Conservation (phyloP, 2,329 filamentous ascomycete species). For the Didymella exigua region DNA sequence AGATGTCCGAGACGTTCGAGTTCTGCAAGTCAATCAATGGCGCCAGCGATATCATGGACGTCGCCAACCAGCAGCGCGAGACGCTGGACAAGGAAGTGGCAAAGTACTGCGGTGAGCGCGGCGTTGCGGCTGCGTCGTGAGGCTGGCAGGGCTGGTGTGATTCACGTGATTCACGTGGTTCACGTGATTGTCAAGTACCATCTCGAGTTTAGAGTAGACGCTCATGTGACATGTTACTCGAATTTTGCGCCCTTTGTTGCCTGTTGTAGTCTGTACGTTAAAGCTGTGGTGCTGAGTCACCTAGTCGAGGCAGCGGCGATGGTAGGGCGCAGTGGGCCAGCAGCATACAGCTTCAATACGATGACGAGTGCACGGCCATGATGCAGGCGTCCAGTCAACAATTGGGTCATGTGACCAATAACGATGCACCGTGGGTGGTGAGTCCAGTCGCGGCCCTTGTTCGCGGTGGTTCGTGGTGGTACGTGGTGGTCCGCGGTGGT, state of each 20-base stretch:
- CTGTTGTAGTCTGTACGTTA: no score
- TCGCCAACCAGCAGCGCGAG: conserved; percentile 66
- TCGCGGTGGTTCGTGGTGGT: neutral
- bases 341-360: neutral
- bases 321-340: conserved; percentile 1
- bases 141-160: neutral
- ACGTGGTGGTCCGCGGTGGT: conserved; percentile 1
- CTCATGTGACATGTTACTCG: neutral
- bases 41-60: conserved; percentile 70
- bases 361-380: neutral
- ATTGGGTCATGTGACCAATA: neutral
- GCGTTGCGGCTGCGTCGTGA: conserved; percentile 39
- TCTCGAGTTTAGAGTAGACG: neutral
- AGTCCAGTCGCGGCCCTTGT: conserved; percentile 5
- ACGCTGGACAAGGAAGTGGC: conserved; percentile 74
- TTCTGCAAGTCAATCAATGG: conserved; percentile 53
- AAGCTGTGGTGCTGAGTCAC: neutral
- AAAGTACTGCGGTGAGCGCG: conserved; percentile 72
- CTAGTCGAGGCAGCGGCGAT: neutral
- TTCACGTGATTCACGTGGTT: neutral
- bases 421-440: conserved; percentile 3
- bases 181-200: no score
- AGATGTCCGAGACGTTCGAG: conserved; percentile 68
- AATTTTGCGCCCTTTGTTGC: conserved; percentile 9
- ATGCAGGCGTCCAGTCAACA: neutral